Conservation (phyloP, 1,284 basidiomycete genomes). For the Sporisorium iseilematis-ciliati region DNA sequence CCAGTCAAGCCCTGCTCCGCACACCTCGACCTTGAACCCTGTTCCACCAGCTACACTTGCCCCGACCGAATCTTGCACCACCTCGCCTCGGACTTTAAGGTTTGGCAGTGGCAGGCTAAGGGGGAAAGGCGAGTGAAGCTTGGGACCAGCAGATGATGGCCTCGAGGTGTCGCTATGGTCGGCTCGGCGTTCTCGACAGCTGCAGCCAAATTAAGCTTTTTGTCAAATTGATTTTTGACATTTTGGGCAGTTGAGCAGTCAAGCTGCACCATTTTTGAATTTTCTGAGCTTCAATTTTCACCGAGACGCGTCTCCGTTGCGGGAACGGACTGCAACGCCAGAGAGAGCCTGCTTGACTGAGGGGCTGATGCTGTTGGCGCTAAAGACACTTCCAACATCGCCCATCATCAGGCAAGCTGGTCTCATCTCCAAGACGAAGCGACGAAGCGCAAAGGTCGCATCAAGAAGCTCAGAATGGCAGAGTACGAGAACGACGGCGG, state of each 20-base stretch:
- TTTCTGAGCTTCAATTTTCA: constrained; percentile 32
- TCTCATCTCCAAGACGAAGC: not conserved
- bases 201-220: not conserved
- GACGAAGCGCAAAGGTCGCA: not conserved
- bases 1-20: not conserved
- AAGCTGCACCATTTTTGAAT: constrained; percentile 13
- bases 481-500: not conserved
- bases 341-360: not conserved
- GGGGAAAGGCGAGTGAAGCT: not conserved
- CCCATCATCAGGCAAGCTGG: not conserved
- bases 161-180: not conserved
- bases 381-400: constrained; percentile 19
- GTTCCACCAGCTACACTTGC: not conserved
- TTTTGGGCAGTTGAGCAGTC: constrained; percentile 4
- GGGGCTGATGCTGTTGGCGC: not conserved
- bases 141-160: constrained; percentile 21
- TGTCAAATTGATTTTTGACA: constrained; percentile 15
- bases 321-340: not conserved
- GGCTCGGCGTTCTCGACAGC: constrained; percentile 28
- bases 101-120: not conserved
- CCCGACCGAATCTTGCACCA: not conserved
- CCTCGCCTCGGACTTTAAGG: not conserved
- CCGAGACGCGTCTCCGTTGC: constrained; percentile 27
- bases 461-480: no score
- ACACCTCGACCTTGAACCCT: not conserved